Percentiles rank a stretch among this genome's conserved stretches.
Conservation (phyloP, 1,284 basidiomycete species). For the Trichosporon coremiiforme region DNA sequence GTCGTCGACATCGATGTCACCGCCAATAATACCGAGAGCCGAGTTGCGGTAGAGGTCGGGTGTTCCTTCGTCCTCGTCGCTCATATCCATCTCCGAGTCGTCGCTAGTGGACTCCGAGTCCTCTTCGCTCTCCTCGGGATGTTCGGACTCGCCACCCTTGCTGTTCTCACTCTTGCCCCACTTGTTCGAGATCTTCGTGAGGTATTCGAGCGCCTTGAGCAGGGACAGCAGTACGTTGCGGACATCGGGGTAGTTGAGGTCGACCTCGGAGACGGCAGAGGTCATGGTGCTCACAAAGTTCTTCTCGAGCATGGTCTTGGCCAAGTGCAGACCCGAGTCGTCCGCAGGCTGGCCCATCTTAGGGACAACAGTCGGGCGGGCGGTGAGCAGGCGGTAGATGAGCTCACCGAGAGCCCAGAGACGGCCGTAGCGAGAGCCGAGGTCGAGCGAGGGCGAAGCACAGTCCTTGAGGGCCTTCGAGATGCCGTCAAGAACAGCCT, state of each 20-base stretch:
- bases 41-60: constrained; percentile 94
- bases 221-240: constrained; percentile 81
- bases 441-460: constrained; percentile 62
- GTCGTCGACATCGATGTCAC: constrained; percentile 59
- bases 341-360: constrained; percentile 23
- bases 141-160: constrained; percentile 58
- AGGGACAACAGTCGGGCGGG: constrained; percentile 65
- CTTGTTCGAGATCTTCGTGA: constrained; percentile 95
- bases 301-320: constrained; percentile 98
- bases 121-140: constrained; percentile 56
- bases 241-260: constrained; percentile 93
- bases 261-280: constrained; percentile 84
- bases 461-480: constrained; percentile 84
- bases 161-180: constrained; percentile 81
- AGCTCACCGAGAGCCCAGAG: constrained; percentile 85
- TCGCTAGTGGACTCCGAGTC: constrained; percentile 33
- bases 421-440: constrained; percentile 82
- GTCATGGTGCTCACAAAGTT: constrained; percentile 91
- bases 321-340: constrained; percentile 63
- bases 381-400: constrained; percentile 81
- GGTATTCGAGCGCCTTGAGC: constrained; percentile 82
- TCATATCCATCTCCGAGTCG: constrained; percentile 61
- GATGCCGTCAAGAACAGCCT: constrained; percentile 85
- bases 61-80: constrained; percentile 65
- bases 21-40: constrained; percentile 88